Conservation (phyloP, 495 filamentous ascomycete species). For the Aspergillus hancockii region DNA sequence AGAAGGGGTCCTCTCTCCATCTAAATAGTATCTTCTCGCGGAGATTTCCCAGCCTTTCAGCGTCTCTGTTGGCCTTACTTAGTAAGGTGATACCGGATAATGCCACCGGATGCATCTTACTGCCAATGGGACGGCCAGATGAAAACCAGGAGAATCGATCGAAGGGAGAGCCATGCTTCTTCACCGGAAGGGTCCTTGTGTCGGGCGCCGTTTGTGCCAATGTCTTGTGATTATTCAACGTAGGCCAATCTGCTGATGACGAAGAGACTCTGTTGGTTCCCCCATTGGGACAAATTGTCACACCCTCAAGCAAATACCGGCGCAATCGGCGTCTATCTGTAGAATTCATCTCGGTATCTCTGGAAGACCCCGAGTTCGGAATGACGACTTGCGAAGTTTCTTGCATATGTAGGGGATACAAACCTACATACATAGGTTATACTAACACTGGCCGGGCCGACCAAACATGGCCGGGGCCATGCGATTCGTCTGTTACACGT, state of each 20-base stretch:
- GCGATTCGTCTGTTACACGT: conserved; percentile 24
- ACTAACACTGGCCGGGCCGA: conserved; percentile 18
- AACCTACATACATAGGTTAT: conserved; percentile 21
- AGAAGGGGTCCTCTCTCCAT: not conserved
- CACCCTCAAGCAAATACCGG: conserved; percentile 24
- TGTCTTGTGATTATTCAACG: conserved; percentile 23
- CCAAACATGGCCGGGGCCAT: conserved; percentile 27
- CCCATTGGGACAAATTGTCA: conserved; percentile 21
- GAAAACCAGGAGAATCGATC: conserved; percentile 10
- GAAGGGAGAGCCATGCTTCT: conserved; percentile 10
- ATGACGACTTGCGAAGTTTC: not conserved
- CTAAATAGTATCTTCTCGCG: not conserved
- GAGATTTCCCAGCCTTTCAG: not conserved
- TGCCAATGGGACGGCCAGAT: conserved; percentile 16
- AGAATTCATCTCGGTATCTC: conserved; percentile 6
- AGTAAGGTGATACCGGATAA: conserved; percentile 21
- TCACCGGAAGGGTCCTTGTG: conserved; percentile 24
- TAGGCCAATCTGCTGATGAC: conserved; percentile 20
- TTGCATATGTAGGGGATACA: conserved; percentile 20
- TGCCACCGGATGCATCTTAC: conserved; percentile 20
- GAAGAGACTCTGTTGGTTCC: conserved; percentile 21
- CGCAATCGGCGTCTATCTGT: conserved; percentile 25
- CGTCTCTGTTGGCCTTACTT: not conserved
- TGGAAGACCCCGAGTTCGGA: not conserved
- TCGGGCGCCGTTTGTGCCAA: conserved; percentile 22